These are phyloP conservation scores for Geotrichum cucujoidarum DNA, from an alignment of 1,139 yeast species.

Conservation along the genomic window DNA sequence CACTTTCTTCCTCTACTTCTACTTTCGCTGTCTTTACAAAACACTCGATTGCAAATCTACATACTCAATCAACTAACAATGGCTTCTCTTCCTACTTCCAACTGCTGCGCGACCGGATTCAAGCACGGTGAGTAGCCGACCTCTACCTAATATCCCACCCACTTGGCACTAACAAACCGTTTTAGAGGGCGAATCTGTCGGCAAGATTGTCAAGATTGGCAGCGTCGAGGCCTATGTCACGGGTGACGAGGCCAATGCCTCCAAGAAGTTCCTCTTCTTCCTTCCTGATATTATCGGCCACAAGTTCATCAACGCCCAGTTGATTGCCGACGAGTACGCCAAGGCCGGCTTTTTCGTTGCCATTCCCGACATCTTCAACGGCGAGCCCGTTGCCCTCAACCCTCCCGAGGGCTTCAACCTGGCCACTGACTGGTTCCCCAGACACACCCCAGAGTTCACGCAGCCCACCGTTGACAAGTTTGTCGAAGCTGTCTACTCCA, in stretches of 20 bases:
- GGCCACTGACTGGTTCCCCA: constrained; percentile 46
- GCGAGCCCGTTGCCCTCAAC: constrained; percentile 44
- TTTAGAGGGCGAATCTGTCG: too few relatives aligned
- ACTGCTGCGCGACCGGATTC: too few relatives aligned
- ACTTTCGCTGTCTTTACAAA: too few relatives aligned
- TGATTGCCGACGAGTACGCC: constrained; percentile 70
- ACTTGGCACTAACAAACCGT: too few relatives aligned
- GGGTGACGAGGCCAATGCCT: constrained; percentile 42
- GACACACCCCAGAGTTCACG: constrained; percentile 50
- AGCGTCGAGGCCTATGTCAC: constrained; percentile 52
- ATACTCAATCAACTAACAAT: too few relatives aligned
- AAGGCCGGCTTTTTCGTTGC: constrained; percentile 54
- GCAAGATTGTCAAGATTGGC: too few relatives aligned
- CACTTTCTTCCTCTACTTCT: too few relatives aligned
- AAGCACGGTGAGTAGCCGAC: too few relatives aligned
- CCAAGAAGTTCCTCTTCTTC: constrained; percentile 49
- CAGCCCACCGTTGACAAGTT: constrained; percentile 43
- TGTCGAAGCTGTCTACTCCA: constrained; percentile 39
- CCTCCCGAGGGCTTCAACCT: constrained; percentile 25
- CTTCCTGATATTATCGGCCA: constrained; percentile 68
- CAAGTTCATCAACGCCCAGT: constrained; percentile 48
- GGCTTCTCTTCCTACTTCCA: too few relatives aligned
- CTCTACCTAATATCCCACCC: too few relatives aligned
- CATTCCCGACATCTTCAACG: constrained; percentile 66
- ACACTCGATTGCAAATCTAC: too few relatives aligned